Base-by-base conservation (phyloP, 1,139 yeast genomes). In the Blastobotrys elegans region DNA sequence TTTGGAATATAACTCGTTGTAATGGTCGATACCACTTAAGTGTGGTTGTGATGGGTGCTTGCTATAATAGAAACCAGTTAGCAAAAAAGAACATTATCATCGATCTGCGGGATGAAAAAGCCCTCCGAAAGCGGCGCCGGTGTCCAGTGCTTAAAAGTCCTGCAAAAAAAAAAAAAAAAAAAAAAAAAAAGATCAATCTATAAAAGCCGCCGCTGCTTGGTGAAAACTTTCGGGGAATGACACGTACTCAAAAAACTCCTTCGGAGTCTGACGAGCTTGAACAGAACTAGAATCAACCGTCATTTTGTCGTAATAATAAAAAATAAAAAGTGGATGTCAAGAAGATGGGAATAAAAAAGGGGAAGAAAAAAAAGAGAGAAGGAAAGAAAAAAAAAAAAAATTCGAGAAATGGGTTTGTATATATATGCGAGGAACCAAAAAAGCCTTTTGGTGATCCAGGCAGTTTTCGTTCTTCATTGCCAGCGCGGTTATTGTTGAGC, bases 1-100 rank as follows among this genome's bases (percentile, higher is more conserved):
- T 72, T 87, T 75, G 51, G 79, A 67, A 73, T 92, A 88, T 72
- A 89, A 68, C 56, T 76, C 70, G 52, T 77, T 70, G 74, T 90
- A 92, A 55, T 88, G 83, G n/a, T 79, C 85, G 56, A 86, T 56
- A 51, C 69, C 59, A 59, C 60, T 57, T 41, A 71, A 56, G 52
- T 71, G 74, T 33, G 72, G 69, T 41, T 59, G 53, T 16, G 57
- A 48, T 3, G 71, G 71, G 56, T 68, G 72, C 43, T 65, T 66
- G 21, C 62, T 59, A 37, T n/a, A n/a, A n/a, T n/a, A n/a, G n/a
- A n/a, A n/a, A n/a, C n/a, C n/a, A n/a, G n/a, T n/a, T n/a, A n/a
- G n/a, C n/a, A n/a, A n/a, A n/a, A n/a, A n/a, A n/a, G n/a, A n/a
- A n/a, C n/a, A n/a, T n/a, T n/a, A n/a, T n/a, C n/a, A n/a, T n/a